Evolutionary conservation across 495 filamentous ascomycete genomes (phyloP).

Genomic region (Wilcoxina mikolae): DNA sequence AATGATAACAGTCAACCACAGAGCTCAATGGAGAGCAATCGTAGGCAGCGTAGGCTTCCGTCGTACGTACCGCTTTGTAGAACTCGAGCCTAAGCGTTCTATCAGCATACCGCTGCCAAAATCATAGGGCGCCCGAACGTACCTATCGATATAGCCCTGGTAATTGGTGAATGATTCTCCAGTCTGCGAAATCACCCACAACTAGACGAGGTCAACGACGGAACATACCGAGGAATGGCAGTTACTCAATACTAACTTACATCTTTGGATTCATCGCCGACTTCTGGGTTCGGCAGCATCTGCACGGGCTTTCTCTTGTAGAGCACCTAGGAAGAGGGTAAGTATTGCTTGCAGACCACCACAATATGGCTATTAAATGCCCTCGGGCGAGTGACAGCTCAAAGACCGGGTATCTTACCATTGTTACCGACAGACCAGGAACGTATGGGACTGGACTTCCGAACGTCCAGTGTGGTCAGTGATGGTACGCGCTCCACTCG

Average conservation of each 20-base stretch:
- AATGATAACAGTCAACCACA: constrained; percentile 8
- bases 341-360: neutral
- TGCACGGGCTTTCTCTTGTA: constrained; percentile 94
- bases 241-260: constrained; percentile 8
- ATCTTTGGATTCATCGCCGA: constrained; percentile 37
- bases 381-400: neutral
- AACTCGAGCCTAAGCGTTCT: constrained; percentile 63
- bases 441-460: neutral
- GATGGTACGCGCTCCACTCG: constrained; percentile 1
- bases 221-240: neutral
- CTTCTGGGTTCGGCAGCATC: constrained; percentile 53
- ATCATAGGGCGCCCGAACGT: constrained; percentile 21
- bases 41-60: neutral
- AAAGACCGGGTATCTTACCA: constrained; percentile 25
- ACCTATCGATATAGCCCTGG: constrained; percentile 74
- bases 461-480: neutral
- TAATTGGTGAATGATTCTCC: constrained; percentile 82
- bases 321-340: constrained; percentile 49
- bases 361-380: neutral
- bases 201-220: constrained; percentile 35
- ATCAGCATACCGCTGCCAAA: neutral
- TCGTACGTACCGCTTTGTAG: constrained; percentile 59
- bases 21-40: too few species aligned
- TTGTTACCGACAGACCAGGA: constrained; percentile 10
- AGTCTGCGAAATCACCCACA: constrained; percentile 83